phyloP scores from a whole-genome alignment of 805 yeast species.

The Metschnikowia kunwiensis region DNA sequence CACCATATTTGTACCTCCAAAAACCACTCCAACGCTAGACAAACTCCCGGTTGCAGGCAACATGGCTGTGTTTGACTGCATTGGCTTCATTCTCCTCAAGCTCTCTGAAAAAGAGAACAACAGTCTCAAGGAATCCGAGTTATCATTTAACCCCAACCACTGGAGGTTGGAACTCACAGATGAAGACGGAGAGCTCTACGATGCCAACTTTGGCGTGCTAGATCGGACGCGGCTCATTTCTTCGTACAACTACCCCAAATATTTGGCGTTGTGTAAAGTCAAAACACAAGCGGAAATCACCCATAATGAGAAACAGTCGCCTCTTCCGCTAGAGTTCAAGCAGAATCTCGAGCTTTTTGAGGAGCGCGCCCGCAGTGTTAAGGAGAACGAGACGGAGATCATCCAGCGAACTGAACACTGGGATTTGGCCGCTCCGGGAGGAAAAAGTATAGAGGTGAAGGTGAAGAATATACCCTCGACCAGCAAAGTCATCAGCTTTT shows the following conservation, averaged over 20 bases:
- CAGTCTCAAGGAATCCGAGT: not conserved
- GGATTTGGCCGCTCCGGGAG: constrained; percentile 7
- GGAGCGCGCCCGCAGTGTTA: constrained; percentile 8
- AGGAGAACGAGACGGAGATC: constrained; percentile 9
- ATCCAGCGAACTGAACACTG: constrained; percentile 2
- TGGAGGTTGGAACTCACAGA: constrained; percentile 84
- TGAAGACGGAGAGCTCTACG: constrained; percentile 91
- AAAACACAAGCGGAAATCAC: constrained; percentile 40
- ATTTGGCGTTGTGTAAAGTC: constrained; percentile 71
- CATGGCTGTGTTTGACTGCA: constrained; percentile 36
- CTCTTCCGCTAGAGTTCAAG: constrained; percentile 47
- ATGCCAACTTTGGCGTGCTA: constrained; percentile 78
- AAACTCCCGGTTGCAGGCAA: constrained; percentile 26
- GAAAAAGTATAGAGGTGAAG: constrained; percentile 16
- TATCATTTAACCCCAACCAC: constrained; percentile 50
- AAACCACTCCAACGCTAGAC: constrained; percentile 23
- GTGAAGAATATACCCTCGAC: constrained; percentile 14
- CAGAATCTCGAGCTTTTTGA: constrained; percentile 22
- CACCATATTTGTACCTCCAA: constrained; percentile 36
- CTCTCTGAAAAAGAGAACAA: constrained; percentile 24
- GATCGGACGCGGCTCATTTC: constrained; percentile 63
- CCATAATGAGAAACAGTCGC: constrained; percentile 52
- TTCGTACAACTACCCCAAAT: constrained; percentile 73
- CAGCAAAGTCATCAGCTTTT: constrained; percentile 15
- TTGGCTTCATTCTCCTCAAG: constrained; percentile 37